Conservation (phyloP, 495 filamentous ascomycete genomes). For the Oidiodendron maius region DNA sequence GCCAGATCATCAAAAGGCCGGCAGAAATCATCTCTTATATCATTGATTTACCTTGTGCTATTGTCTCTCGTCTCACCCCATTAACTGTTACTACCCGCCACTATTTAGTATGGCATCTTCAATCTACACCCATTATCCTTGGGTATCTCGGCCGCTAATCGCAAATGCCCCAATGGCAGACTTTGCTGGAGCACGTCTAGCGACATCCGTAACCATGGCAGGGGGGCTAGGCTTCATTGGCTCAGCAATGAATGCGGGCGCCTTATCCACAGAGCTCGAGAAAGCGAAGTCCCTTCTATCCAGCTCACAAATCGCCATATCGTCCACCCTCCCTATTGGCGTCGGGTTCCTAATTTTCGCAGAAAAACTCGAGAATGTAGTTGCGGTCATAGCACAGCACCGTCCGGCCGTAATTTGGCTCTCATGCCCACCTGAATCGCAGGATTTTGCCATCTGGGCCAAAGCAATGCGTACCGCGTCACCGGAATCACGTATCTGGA, state of each 20-base stretch:
- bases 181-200: slow-evolving; percentile 53
- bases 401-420: slow-evolving; percentile 64
- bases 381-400: slow-evolving; percentile 38
- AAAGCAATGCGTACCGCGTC: slow-evolving; percentile 36
- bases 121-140: too few species aligned
- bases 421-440: slow-evolving; percentile 47
- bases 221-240: slow-evolving; percentile 51
- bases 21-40: too few species aligned
- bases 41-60: too few species aligned
- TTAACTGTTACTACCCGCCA: too few species aligned
- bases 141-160: slow-evolving; percentile 44
- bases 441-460: slow-evolving; percentile 52
- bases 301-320: neutral
- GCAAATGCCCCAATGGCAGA: slow-evolving; percentile 66
- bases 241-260: slow-evolving; percentile 20
- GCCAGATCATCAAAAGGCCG: too few species aligned
- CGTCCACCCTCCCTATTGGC: neutral
- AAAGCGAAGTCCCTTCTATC: neutral
- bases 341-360: slow-evolving; percentile 6
- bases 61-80: too few species aligned
- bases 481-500: slow-evolving; percentile 49
- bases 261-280: neutral
- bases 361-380: slow-evolving; percentile 32
- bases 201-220: slow-evolving; percentile 48
- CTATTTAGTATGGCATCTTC: too few species aligned